Conservation (phyloP, 179 eudicot genomes). For the Spergularia azorica region DNA sequence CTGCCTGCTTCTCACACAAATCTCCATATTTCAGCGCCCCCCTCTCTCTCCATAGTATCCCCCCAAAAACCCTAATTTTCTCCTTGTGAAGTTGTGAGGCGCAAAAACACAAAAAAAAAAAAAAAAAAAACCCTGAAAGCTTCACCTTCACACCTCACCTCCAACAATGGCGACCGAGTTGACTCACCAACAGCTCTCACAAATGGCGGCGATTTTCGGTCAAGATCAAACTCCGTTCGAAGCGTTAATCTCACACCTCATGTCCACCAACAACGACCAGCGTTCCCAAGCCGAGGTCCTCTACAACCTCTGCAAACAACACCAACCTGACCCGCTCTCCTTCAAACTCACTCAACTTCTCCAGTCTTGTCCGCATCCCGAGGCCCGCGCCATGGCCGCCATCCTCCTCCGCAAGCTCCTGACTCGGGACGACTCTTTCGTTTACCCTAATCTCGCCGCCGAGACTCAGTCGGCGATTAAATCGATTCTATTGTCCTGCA, state of each 20-base stretch:
- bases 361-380: slow-evolving; percentile 52
- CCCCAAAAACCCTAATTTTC: slow-evolving; percentile 32
- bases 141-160: background rate
- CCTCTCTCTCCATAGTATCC: background rate
- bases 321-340: slow-evolving; percentile 73
- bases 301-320: slow-evolving; percentile 74
- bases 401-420: slow-evolving; percentile 33
- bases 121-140: background rate
- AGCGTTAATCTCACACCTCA: slow-evolving; percentile 81
- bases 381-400: slow-evolving; percentile 62
- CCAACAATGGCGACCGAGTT: slow-evolving; percentile 50
- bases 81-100: slow-evolving; percentile 11
- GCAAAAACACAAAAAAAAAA: slow-evolving; percentile 2
- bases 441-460: slow-evolving; percentile 28
- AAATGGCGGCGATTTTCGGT: slow-evolving; percentile 57
- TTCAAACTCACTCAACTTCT: slow-evolving; percentile 70
- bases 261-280: slow-evolving; percentile 80
- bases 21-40: slow-evolving; percentile 7
- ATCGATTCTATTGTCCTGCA: slow-evolving; percentile 19
- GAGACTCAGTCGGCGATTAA: slow-evolving; percentile 30
- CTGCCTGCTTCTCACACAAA: background rate
- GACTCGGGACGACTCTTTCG: slow-evolving; percentile 29
- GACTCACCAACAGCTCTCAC: slow-evolving; percentile 36
- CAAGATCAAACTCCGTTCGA: slow-evolving; percentile 78
- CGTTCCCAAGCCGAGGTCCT: slow-evolving; percentile 74